These are phyloP conservation scores for Beauveria pseudobassiana DNA, from an alignment of 2,329 filamentous ascomycete species.

Conservation along the genomic window DNA sequence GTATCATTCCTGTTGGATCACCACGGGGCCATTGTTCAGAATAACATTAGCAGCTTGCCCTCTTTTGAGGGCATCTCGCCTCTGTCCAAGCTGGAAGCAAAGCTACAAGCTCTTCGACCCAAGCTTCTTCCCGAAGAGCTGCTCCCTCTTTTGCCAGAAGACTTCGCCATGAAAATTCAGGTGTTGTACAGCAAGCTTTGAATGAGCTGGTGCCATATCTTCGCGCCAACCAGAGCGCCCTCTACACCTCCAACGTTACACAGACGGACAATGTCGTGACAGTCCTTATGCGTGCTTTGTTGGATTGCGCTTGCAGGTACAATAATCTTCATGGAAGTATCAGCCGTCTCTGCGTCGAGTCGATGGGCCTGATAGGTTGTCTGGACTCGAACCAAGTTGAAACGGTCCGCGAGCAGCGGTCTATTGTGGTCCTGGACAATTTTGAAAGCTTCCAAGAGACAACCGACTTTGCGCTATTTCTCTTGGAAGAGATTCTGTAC, in stretches of 20 bases:
- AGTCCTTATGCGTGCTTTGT: constrained; percentile 64
- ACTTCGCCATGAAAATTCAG: constrained; percentile 73
- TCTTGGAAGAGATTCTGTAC: constrained; percentile 81
- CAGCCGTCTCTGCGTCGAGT: constrained; percentile 66
- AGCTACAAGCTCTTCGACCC: constrained; percentile 58
- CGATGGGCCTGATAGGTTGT: constrained; percentile 82
- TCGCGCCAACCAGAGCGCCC: constrained; percentile 61
- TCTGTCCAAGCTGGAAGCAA: constrained; percentile 59
- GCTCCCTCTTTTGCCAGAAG: constrained; percentile 63
- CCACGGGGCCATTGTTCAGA: constrained; percentile 52
- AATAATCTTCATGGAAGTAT: constrained; percentile 61
- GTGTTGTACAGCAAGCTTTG: constrained; percentile 76
- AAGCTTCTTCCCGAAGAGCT: constrained; percentile 41
- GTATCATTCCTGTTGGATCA: constrained; percentile 59
- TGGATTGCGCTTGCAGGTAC: constrained; percentile 81
- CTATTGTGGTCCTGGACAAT: constrained; percentile 83
- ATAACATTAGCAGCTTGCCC: constrained; percentile 68
- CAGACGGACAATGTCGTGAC: constrained; percentile 73
- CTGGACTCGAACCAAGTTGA: constrained; percentile 88
- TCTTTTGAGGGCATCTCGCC: constrained; percentile 65
- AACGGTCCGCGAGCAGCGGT: constrained; percentile 64
- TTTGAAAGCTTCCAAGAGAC: constrained; percentile 73
- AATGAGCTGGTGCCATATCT: constrained; percentile 70
- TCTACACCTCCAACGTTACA: constrained; percentile 72
- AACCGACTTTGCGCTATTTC: constrained; percentile 75